Evolutionary conservation across 1,139 yeast genomes (phyloP), one percentile per base, ranked within the genome.

Genomic region (Lodderomyces pseudojiufengensis): DNA sequence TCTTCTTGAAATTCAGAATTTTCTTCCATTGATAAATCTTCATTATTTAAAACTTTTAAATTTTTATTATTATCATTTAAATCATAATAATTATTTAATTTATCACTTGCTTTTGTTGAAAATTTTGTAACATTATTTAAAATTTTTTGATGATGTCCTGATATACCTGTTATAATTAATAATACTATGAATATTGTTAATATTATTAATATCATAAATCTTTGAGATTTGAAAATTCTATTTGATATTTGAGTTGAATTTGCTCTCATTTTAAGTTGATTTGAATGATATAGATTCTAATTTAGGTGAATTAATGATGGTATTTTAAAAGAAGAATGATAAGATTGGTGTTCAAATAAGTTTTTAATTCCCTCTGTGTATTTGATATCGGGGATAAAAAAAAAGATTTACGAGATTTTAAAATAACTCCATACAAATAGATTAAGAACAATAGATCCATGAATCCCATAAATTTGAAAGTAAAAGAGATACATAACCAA

Each of bases 221-320:
- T 45, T 41, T 62, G 70, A 11, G 57, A 57, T 38, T 56, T 48
- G 45, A 63, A 61, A 42, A 63, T 45, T 33, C 63, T 43, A 36
- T 52, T 56, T 22, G 64, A 49, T 24, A 61, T 54, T 9, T 50
- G 44, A 12, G 65, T 61, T 5, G 66, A 55, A 39, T 61, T 61
- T 26, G 59, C 60, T 32, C 50, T 42, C 57, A 53, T 54, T 15
- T 25, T 27, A 15, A 5, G n/a, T n/a, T n/a, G n/a, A n/a, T n/a
- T n/a, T n/a, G n/a, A n/a, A n/a, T n/a, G n/a, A n/a, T n/a, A n/a
- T n/a, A n/a, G n/a, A n/a, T n/a, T n/a, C n/a, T n/a, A n/a, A n/a
- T n/a, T n/a, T n/a, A n/a, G n/a, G n/a, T n/a, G n/a, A n/a, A n/a
- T n/a, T n/a, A n/a, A n/a, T n/a, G n/a, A n/a, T n/a, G n/a, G n/a